Evolutionary conservation across 2,329 filamentous ascomycete species (phyloP), one percentile per base, ranked within the genome.

Genomic region (Talaromyces sp.): DNA sequence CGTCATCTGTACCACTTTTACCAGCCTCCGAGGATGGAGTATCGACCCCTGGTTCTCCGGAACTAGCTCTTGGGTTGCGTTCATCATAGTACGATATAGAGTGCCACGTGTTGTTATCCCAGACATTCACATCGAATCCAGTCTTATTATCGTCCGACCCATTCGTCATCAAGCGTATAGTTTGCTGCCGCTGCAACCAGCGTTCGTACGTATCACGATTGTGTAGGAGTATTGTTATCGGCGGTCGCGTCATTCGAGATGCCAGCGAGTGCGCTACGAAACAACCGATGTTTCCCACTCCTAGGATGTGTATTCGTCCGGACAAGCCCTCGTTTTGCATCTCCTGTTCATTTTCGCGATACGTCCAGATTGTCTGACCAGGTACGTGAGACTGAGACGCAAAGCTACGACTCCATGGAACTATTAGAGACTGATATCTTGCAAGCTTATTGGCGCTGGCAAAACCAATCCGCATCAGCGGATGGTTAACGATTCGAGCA

Each of bases 151-250:
- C 79, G 63, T 78, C 75, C 63, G 81, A 68, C 3, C 77, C 78
- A 63, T 78, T 74, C 47, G 72, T 74, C 56, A 74, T 75, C 56
- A 82, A 67, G 3, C 76, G 70, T 49, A 82, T 63, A 19, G 70
- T 72, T 58, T 71, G 71, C 60, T 73, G 75, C 37, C 68, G 71
- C 41, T 67, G 71, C 62, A 74, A 70, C 70, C 76, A 80, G 2
- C 69, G 66, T 7, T 73, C 69, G 57, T 78, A 79, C 45, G 78
- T 67, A 13, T 75, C 71, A 41, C 76, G 75, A 41, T 81, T 83
- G 72, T 93, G 90, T 41, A 96, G 83, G n/a, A 97, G 84, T 6
- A 97, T 83, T 0, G 92, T 94, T 43, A 97, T 85, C 0, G 90
- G 90, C 4, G 92, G 91, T 2, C 85, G 83, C 22, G 85, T 78